These are phyloP conservation scores for Pseudogymnoascus sp. DNA, from an alignment of 2,329 filamentous ascomycete genomes.

Conservation along the genomic window DNA sequence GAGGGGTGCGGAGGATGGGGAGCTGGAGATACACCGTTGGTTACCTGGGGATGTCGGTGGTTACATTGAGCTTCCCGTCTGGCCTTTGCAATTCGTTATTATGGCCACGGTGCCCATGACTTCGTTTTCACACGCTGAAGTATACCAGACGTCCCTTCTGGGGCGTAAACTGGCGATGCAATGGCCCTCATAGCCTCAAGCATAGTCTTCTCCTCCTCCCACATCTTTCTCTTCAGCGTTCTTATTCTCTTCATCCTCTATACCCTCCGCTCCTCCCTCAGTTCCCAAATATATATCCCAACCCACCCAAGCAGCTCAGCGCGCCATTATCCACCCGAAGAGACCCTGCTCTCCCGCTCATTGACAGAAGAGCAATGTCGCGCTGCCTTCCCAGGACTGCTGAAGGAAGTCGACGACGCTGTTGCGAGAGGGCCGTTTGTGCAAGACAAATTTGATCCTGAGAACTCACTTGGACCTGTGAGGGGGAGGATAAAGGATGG, in stretches of 20 bases:
- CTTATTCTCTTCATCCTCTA: not conserved
- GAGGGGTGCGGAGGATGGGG: not conserved
- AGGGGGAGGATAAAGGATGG: constrained; percentile 36
- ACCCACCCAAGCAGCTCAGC: not conserved
- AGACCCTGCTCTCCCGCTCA: not conserved
- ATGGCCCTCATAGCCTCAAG: not conserved
- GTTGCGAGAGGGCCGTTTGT: constrained; percentile 37
- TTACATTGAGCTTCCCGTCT: not conserved
- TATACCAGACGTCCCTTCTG: not conserved
- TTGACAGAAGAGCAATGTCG: constrained; percentile 37
- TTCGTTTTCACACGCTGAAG: not conserved
- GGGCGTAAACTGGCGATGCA: not conserved
- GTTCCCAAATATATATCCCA: not conserved
- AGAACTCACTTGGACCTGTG: constrained; percentile 32
- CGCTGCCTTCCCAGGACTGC: constrained; percentile 38
- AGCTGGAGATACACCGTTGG: not conserved
- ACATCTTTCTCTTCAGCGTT: not conserved
- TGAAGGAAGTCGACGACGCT: constrained; percentile 37
- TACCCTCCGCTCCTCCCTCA: not conserved
- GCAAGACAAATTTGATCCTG: constrained; percentile 28
- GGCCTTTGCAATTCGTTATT: not conserved
- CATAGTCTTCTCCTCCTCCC: not conserved
- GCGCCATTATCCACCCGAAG: not conserved
- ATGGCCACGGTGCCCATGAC: not conserved
- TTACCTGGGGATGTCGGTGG: not conserved